Conservation (phyloP, 78 protist species). For the Dictyostelium capitatum region DNA sequence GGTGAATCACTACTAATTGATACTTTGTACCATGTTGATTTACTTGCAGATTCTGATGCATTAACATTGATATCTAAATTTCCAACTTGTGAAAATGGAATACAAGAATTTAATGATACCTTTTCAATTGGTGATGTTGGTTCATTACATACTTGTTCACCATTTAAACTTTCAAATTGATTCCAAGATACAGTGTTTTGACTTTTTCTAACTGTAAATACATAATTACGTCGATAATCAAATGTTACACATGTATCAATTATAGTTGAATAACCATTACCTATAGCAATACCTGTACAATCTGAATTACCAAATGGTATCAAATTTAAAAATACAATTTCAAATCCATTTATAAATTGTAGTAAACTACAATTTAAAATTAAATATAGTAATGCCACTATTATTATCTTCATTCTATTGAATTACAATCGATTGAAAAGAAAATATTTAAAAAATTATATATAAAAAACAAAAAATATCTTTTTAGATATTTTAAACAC, state of each 20-base stretch:
- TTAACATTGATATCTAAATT: not conserved
- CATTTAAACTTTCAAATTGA: not conserved
- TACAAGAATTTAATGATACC: not conserved
- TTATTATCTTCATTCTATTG: no score
- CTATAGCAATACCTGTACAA: not conserved
- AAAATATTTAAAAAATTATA: no score
- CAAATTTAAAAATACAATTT: not conserved
- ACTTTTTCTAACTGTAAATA: not conserved
- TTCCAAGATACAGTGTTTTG: not conserved
- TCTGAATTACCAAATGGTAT: not conserved
- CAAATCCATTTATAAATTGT: no score
- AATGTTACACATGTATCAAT: not conserved
- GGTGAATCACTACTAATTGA: not conserved
- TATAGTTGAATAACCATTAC: not conserved
- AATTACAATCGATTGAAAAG: no score
- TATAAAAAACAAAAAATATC: no score
- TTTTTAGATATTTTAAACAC: no score
- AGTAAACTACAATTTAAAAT: no score
- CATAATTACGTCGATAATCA: not conserved
- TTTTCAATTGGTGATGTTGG: not conserved
- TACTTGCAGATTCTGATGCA: no score
- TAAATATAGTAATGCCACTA: no score
- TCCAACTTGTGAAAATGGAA: not conserved
- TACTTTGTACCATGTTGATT: no score
- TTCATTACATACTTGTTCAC: not conserved